These are phyloP conservation scores for Plantago major DNA, from an alignment of 257 asterid genomes.

Conservation along the genomic window DNA sequence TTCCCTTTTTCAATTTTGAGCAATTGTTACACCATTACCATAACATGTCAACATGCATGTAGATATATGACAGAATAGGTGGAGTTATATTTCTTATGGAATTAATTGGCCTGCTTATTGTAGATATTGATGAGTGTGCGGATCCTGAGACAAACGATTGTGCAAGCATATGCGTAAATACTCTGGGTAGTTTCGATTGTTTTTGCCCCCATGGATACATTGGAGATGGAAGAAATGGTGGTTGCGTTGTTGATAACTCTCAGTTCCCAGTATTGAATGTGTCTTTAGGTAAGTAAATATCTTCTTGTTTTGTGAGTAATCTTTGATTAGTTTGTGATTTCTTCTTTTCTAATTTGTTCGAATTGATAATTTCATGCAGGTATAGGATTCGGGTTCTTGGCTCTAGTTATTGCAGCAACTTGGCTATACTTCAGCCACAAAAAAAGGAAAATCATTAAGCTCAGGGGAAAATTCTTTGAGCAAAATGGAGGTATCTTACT, in stretches of 20 bases:
- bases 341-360: background rate
- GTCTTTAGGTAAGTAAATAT: constrained; percentile 29
- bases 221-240: constrained; percentile 52
- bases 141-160: constrained; percentile 30
- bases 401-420: constrained; percentile 40
- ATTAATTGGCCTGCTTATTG: background rate
- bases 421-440: constrained; percentile 55
- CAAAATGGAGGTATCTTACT: constrained; percentile 73
- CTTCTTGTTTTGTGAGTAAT: background rate
- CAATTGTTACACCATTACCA: background rate
- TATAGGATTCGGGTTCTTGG: constrained; percentile 55
- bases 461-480: constrained; percentile 57
- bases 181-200: constrained; percentile 45
- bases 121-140: constrained; percentile 46
- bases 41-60: background rate
- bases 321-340: background rate
- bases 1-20: background rate
- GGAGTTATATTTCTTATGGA: background rate
- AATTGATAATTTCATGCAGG: constrained; percentile 34
- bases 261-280: constrained; percentile 49
- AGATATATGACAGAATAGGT: too few species aligned
- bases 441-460: constrained; percentile 41
- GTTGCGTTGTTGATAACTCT: constrained; percentile 41
- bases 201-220: constrained; percentile 48
- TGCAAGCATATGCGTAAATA: constrained; percentile 31